Conservation (phyloP, 495 filamentous ascomycete genomes). For the Neurospora pannonica region DNA sequence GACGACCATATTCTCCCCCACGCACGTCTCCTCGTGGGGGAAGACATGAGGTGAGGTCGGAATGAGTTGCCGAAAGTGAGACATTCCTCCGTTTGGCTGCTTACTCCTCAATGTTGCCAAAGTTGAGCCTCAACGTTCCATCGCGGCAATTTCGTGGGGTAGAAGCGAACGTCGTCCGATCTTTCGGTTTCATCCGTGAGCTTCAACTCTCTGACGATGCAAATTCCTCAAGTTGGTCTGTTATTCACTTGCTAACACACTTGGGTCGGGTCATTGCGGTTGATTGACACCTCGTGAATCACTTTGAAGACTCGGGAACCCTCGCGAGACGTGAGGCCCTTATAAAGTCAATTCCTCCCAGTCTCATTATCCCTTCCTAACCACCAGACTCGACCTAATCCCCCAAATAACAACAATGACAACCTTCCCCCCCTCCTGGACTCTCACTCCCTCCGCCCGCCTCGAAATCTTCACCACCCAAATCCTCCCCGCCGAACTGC, state of each 20-base stretch:
- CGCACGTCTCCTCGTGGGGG: background rate
- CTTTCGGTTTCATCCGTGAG: background rate
- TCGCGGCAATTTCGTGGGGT: background rate
- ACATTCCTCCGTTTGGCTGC: background rate
- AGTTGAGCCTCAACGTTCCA: background rate
- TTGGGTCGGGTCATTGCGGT: background rate
- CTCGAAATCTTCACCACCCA: slow-evolving; percentile 7
- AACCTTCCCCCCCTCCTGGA: slow-evolving; percentile 8
- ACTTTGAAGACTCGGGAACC: background rate
- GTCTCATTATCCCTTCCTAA: background rate
- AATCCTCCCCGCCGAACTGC: slow-evolving; percentile 12
- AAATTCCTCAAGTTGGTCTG: background rate
- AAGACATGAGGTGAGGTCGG: background rate
- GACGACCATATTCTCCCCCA: background rate
- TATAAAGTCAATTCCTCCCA: background rate
- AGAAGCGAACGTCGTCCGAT: background rate
- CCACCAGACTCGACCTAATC: background rate
- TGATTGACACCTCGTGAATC: background rate
- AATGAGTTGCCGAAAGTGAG: background rate
- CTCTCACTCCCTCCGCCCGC: slow-evolving; percentile 5
- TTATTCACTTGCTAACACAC: background rate
- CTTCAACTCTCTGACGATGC: background rate
- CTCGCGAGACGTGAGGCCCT: background rate
- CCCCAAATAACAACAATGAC: background rate
- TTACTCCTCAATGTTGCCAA: background rate